Evolutionary conservation across 83 land plant genomes (phyloP), one percentile per base, ranked within the genome.

Genomic region (Picea abies): DNA sequence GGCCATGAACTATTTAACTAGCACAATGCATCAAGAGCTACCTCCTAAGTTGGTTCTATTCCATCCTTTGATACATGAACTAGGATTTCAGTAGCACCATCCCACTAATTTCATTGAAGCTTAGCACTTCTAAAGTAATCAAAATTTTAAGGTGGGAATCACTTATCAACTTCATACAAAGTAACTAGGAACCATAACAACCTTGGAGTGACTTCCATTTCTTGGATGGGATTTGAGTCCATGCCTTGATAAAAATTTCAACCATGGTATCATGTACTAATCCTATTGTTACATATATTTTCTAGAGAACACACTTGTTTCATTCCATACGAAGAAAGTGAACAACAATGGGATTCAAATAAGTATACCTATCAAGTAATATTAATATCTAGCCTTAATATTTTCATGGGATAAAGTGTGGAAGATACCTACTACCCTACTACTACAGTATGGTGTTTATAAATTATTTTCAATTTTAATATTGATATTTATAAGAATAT

Each of bases 251-350:
- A 60, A 83, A 89, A 26, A 92, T 91, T 79, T 80, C 85, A 80
- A 81, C 81, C 90, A 91, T 86, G 22, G 20, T 81, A 14, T 60
- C 85, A 26, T n/a, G n/a, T 32, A 25, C 90, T 83, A 10, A 95
- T 82, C 6, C 88, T 88, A 11, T 82, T 85, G 70, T 96, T 96
- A 82, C 98, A 96, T 0, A 96, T 87, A 69, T 96, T 94, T 22
- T 95, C 98, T 76, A 96, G 92, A 20, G 91, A 90, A 6, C 98
- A 81, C 95, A 92, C 94, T 87, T 96, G 96, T 73, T 91, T 96
- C 97, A 94, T 94, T 20, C 99, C 99, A 60, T 96, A 91, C 78
- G 94, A 96, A 35, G 90, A 90, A 22, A 96, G 84, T 5, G 93
- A 89, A 1, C 97, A 97, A 81, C 99, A 96, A 9, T 92, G 83